Conservation (phyloP, 2,329 filamentous ascomycete species). For the Nigrospora oryzae region DNA sequence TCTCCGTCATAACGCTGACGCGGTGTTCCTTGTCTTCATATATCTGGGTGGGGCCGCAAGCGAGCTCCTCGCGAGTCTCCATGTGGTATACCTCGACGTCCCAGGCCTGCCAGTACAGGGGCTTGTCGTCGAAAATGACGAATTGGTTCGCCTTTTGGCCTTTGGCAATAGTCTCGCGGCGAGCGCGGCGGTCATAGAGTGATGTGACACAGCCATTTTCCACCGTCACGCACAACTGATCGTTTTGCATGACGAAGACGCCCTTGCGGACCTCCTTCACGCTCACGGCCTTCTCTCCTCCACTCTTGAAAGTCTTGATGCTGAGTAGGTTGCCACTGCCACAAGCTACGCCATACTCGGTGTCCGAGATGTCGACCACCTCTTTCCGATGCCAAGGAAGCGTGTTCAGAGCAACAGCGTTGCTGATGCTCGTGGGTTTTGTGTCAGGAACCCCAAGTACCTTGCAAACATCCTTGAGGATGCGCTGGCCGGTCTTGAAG, state of each 20-base stretch:
- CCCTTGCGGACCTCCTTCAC: constrained; percentile 44
- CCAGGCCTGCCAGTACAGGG: constrained; percentile 95
- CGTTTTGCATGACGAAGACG: constrained; percentile 73
- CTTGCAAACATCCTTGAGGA: constrained; percentile 61
- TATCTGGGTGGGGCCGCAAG: constrained; percentile 60
- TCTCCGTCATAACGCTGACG: constrained; percentile 76
- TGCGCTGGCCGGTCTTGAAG: constrained; percentile 65
- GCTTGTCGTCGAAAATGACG: constrained; percentile 95
- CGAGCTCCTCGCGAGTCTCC: constrained; percentile 71
- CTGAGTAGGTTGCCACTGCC: constrained; percentile 45
- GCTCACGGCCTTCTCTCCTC: constrained; percentile 37
- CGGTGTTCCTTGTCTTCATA: constrained; percentile 63
- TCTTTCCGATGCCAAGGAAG: constrained; percentile 78
- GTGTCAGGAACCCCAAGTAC: constrained; percentile 54
- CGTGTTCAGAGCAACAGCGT: constrained; percentile 68
- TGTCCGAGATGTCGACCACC: constrained; percentile 55
- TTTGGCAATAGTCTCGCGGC: constrained; percentile 69
- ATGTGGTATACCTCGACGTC: constrained; percentile 97
- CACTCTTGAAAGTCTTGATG: constrained; percentile 44
- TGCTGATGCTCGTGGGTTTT: constrained; percentile 28
- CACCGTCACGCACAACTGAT: constrained; percentile 65
- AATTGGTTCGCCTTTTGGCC: constrained; percentile 79
- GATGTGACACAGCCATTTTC: constrained; percentile 73
- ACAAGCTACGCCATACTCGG: constrained; percentile 44
- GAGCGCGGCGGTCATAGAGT: constrained; percentile 63